Percentiles rank a stretch among this genome's conserved stretches.
phyloP scores from a whole-genome alignment of 1,284 basidiomycete species.

The Pseudozyma sp. region DNA sequence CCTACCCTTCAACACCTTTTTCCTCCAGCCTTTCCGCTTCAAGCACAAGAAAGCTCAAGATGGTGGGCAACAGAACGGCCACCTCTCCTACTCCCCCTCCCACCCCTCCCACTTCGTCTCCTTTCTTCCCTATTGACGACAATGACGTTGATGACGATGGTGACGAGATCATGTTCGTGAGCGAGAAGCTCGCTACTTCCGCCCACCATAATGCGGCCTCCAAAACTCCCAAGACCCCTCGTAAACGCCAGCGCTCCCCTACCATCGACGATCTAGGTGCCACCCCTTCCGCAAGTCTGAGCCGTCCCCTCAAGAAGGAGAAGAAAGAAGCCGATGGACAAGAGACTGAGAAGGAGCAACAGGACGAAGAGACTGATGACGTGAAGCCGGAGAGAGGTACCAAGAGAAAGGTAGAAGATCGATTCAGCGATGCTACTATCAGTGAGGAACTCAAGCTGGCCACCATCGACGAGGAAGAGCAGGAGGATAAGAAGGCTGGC shows the following conservation, averaged over 20 bases:
- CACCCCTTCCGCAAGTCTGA: not conserved
- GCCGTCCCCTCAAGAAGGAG: not conserved
- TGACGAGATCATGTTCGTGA: constrained; percentile 14
- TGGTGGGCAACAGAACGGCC: not conserved
- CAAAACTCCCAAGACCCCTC: not conserved
- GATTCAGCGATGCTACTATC: not conserved
- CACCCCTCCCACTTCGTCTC: constrained; percentile 2
- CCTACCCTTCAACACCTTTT: not conserved
- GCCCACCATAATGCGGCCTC: not conserved
- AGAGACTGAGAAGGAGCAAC: not conserved
- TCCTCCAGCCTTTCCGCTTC: not conserved
- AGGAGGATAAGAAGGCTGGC: not conserved
- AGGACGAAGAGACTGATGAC: not conserved
- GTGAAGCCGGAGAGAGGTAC: not conserved
- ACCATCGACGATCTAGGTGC: not conserved
- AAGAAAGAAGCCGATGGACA: not conserved
- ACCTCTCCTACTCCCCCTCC: constrained; percentile 5
- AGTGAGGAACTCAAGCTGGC: not conserved
- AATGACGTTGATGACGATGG: constrained; percentile 4
- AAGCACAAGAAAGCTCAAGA: not conserved
- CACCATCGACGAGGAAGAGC: not conserved
- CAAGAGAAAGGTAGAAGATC: no score
- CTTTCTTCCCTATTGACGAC: not conserved
- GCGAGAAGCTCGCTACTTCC: constrained; percentile 1
- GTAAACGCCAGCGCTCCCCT: not conserved